Evolutionary conservation across 805 yeast genomes (phyloP), one percentile per base, ranked within the genome.

Genomic region (Candida pseudoglaebosa): DNA sequence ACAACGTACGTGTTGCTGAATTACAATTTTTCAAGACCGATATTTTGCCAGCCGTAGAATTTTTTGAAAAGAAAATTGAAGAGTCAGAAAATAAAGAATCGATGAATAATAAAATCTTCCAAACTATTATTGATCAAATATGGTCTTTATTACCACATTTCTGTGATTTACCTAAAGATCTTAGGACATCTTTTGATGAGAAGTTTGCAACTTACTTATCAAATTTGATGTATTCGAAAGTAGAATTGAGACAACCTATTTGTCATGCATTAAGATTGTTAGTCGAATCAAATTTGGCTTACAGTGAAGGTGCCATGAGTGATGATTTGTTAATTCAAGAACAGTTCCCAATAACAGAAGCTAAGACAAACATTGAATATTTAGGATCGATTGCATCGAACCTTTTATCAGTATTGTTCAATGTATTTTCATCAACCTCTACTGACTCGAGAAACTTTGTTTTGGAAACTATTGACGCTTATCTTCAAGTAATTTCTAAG

Each of bases 91-190:
- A 73, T 29, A 71, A 75, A 36, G 75, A 78, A 37, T 78, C 90
- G 2, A 71, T 85, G 43, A 84, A 87, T 56, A 60, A 67, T 41
- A 93, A 88, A 62, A 78, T 93, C 37, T 84, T 86, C 56, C 75
- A 80, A 50, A 91, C 99, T 2, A 78, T 93, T 32, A 70, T 86
- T 30, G 95, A 86, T 56, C 99, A 93, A 70, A 72, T 90, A 24
- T 89, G 97, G 97, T 80, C 95, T 1, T 69, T 90, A 46, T 69
- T 93, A 45, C 96, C 98, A 13, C 84, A 81, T 49, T 93, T 89
- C 61, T 83, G 93, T 55, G 93, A 85, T 55, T 71, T 90, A 50
- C 96, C 98, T 24, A 68, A 66, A 18, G 99, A 93, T 62, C 67
- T 88, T 48, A 59, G 55, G 16, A 52, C 55, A 6, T 66, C 86